Evolutionary conservation across 768 basidiomycete genomes (phyloP).

Genomic region (Boletus tylopilopsis): DNA sequence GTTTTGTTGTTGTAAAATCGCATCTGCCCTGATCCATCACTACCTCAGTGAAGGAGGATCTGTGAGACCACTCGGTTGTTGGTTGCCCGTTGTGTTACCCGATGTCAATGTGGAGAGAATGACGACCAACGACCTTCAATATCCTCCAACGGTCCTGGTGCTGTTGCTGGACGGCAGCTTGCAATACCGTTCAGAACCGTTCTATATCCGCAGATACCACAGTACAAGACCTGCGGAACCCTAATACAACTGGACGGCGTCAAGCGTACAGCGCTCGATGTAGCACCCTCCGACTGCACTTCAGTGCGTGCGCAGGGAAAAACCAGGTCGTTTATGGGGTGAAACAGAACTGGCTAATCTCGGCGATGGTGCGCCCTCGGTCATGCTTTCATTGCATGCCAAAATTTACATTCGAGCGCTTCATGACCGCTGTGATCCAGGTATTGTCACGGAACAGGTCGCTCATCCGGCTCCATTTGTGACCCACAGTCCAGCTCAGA

Average conservation of each 20-base stretch:
- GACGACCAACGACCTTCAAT: constrained; percentile 27
- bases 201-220: constrained; percentile 51
- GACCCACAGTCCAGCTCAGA: constrained; percentile 34
- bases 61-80: not conserved
- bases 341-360: constrained; percentile 64
- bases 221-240: constrained; percentile 51
- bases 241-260: constrained; percentile 48
- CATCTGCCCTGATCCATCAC: not conserved
- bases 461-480: constrained; percentile 53
- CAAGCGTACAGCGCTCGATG: constrained; percentile 50
- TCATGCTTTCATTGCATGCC: not conserved
- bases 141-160: constrained; percentile 53
- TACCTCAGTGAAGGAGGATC: too few relatives aligned
- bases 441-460: constrained; percentile 41
- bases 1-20: constrained; percentile 7
- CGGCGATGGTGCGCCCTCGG: constrained; percentile 51
- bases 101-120: constrained; percentile 9
- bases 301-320: constrained; percentile 58
- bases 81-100: not conserved
- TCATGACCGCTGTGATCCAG: constrained; percentile 40
- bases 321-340: constrained; percentile 62
- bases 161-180: constrained; percentile 55
- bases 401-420: constrained; percentile 11
- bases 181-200: constrained; percentile 64
- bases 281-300: constrained; percentile 60